Evolutionary conservation across 495 filamentous ascomycete species (phyloP).

Genomic region (Peziza echinospora): DNA sequence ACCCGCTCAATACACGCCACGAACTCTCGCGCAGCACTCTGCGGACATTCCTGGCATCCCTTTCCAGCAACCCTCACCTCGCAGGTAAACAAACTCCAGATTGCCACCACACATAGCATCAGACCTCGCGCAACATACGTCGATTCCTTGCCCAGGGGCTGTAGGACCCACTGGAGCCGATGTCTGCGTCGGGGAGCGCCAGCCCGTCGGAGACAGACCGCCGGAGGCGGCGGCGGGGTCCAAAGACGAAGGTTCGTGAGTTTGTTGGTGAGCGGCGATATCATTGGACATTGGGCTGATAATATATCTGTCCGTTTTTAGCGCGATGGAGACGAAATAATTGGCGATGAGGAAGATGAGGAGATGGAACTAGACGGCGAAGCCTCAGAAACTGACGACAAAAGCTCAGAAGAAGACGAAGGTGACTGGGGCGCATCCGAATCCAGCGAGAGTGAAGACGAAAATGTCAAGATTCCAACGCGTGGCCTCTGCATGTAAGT

Average conservation of each 20-base stretch:
- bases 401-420: slow-evolving; percentile 27
- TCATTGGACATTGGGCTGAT: slow-evolving; percentile 20
- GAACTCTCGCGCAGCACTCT: no score
- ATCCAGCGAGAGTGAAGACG: slow-evolving; percentile 42
- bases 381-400: slow-evolving; percentile 19
- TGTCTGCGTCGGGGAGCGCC: neutral
- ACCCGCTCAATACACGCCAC: no score
- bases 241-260: slow-evolving; percentile 31
- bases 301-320: slow-evolving; percentile 20
- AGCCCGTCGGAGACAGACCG: slow-evolving; percentile 15
- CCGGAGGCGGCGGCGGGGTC: slow-evolving; percentile 27
- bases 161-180: neutral
- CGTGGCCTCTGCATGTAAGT: slow-evolving; percentile 47
- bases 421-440: slow-evolving; percentile 32
- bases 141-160: slow-evolving; percentile 3
- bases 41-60: no score
- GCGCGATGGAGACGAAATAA: slow-evolving; percentile 22
- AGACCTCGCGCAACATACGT: slow-evolving; percentile 4
- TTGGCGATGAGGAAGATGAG: slow-evolving; percentile 27
- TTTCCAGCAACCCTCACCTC: neutral
- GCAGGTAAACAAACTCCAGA: neutral
- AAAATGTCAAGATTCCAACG: slow-evolving; percentile 40
- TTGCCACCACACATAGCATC: neutral
- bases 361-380: slow-evolving; percentile 22
- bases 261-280: slow-evolving; percentile 17